Percentiles rank a stretch among this genome's conserved stretches.
These are phyloP conservation scores for Caryocar brasiliense DNA, from an alignment of 441 rosid species.

Conservation along the genomic window DNA sequence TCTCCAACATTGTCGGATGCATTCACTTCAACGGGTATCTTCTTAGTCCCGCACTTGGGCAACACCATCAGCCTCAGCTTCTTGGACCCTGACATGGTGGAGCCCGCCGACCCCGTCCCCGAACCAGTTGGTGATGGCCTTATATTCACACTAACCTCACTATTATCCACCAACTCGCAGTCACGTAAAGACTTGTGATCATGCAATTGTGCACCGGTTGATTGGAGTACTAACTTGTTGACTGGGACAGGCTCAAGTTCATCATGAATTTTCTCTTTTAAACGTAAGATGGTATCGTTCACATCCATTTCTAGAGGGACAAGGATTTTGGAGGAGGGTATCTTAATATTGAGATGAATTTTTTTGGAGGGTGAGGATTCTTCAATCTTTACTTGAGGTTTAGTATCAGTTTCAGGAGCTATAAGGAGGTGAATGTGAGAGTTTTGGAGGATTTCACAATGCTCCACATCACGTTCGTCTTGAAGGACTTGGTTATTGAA, in stretches of 20 bases:
- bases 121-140: slow-evolving; percentile 27
- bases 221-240: slow-evolving; percentile 23
- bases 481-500: slow-evolving; percentile 55
- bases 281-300: slow-evolving; percentile 21
- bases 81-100: slow-evolving; percentile 10
- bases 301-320: slow-evolving; percentile 33
- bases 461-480: slow-evolving; percentile 51
- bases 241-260: slow-evolving; percentile 26
- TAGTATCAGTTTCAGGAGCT: slow-evolving; percentile 6
- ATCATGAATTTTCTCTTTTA: slow-evolving; percentile 45
- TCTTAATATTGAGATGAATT: slow-evolving; percentile 30
- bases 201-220: slow-evolving; percentile 18
- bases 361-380: slow-evolving; percentile 22
- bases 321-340: slow-evolving; percentile 22
- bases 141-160: slow-evolving; percentile 30
- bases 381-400: slow-evolving; percentile 22
- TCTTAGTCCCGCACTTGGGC: slow-evolving; percentile 46
- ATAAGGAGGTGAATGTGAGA: slow-evolving; percentile 50
- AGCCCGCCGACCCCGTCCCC: slow-evolving; percentile 8
- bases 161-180: slow-evolving; percentile 24
- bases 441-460: slow-evolving; percentile 46
- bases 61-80: slow-evolving; percentile 57
- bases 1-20: slow-evolving; percentile 50
- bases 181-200: slow-evolving; percentile 30
- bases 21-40: slow-evolving; percentile 53